Evolutionary conservation across 2,329 filamentous ascomycete genomes (phyloP).

Genomic region (Thielaviopsis euricoi): DNA sequence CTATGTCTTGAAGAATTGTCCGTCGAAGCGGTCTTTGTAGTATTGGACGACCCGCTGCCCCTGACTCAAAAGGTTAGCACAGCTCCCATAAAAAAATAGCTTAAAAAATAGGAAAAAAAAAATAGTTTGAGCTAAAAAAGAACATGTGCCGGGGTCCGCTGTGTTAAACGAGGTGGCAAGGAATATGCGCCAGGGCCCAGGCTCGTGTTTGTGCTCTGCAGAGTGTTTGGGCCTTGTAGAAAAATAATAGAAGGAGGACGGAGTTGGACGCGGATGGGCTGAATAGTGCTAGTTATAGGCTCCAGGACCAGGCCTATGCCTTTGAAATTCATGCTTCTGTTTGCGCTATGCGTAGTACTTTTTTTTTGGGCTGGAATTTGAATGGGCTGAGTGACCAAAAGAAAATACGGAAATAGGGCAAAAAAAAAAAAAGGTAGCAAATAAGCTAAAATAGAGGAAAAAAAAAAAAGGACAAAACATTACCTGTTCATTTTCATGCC

Average conservation of each 20-base stretch:
- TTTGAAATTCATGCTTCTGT: too few species aligned
- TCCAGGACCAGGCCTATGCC: too few species aligned
- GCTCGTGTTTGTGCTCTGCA: slow-evolving; percentile 3
- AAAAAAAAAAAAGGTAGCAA: background rate
- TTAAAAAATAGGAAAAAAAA: slow-evolving; percentile 2
- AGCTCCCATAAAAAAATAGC: background rate
- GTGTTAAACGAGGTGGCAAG: slow-evolving; percentile 3
- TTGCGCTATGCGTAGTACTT: too few species aligned
- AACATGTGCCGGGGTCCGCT: background rate
- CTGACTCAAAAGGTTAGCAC: slow-evolving; percentile 12
- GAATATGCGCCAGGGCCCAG: slow-evolving; percentile 5
- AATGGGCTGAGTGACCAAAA: background rate
- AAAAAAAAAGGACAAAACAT: slow-evolving; percentile 17
- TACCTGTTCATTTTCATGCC: slow-evolving; percentile 39
- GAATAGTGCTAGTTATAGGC: background rate
- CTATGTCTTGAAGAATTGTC: slow-evolving; percentile 47
- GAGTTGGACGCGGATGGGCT: slow-evolving; percentile 1
- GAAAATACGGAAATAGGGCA: too few species aligned
- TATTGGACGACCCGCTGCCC: slow-evolving; percentile 36
- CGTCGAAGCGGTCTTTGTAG: slow-evolving; percentile 40
- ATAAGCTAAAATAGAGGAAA: background rate
- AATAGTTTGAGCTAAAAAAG: slow-evolving; percentile 4
- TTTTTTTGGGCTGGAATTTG: background rate
- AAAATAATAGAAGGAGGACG: background rate
- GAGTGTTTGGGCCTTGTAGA: background rate